A percentile compares a stretch with the other conserved stretches of the same genome.
These are phyloP conservation scores for rapeseed (Brassica napus) DNA, from an alignment of 345 rosid genomes.

Conservation along the genomic window Da-Ae NC_063450.1:41780501-41781000, in stretches of 20 bases:
- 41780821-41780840: slow-evolving; percentile 9
- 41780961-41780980: slow-evolving; percentile 28
- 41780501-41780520: background rate
- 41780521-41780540: background rate
- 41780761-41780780: slow-evolving; percentile 19
- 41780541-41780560: background rate
- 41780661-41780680: background rate
- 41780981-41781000: slow-evolving; percentile 40
- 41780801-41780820: slow-evolving; percentile 8
- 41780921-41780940: slow-evolving; percentile 30
- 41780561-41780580: no score
- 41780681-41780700: background rate
- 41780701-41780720: background rate
- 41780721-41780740: background rate
- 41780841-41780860: slow-evolving; percentile 33
- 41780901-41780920: background rate
- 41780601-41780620: background rate
- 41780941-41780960: slow-evolving; percentile 36
- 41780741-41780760: background rate
- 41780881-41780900: background rate
- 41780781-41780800: slow-evolving; percentile 3
- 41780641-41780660: background rate
- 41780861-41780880: slow-evolving; percentile 17
- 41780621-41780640: background rate
- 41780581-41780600: no score